Conservation (phyloP, 768 basidiomycete species). For the Tricholoma terreum region DNA sequence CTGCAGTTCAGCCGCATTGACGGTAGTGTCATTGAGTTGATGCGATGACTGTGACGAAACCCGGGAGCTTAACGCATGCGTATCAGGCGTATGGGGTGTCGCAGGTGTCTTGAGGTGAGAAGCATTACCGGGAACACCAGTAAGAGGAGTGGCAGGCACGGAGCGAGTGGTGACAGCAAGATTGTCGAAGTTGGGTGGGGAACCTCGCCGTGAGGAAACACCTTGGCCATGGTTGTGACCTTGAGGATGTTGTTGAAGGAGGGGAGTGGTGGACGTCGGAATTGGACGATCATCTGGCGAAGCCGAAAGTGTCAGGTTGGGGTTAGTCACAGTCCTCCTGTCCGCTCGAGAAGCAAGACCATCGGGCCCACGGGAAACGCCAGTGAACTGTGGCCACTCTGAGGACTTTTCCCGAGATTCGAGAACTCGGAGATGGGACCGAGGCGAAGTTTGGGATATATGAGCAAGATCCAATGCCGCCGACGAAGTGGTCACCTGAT, state of each 20-base stretch:
- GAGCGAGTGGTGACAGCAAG: slow-evolving; percentile 66
- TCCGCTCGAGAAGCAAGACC: slow-evolving; percentile 51
- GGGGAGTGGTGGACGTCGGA: slow-evolving; percentile 55
- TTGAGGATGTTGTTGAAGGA: slow-evolving; percentile 60
- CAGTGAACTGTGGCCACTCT: slow-evolving; percentile 92
- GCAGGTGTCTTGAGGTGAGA: slow-evolving; percentile 66
- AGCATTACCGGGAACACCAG: slow-evolving; percentile 44
- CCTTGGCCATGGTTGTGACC: slow-evolving; percentile 37
- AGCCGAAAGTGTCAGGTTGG: slow-evolving; percentile 60
- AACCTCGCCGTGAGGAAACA: slow-evolving; percentile 68
- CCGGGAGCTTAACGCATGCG: slow-evolving; percentile 60
- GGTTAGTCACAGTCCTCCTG: slow-evolving; percentile 73
- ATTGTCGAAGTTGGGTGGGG: slow-evolving; percentile 66
- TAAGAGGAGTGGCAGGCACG: slow-evolving; percentile 79
- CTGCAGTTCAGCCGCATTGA: slow-evolving; percentile 55
- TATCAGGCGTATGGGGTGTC: slow-evolving; percentile 62
- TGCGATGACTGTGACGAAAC: slow-evolving; percentile 47
- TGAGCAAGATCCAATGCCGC: slow-evolving; percentile 93
- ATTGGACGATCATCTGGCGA: slow-evolving; percentile 51
- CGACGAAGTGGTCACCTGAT: slow-evolving; percentile 79
- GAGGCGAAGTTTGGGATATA: slow-evolving; percentile 76
- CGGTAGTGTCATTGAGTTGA: slow-evolving; percentile 47
- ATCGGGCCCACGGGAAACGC: slow-evolving; percentile 60
- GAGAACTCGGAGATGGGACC: slow-evolving; percentile 54
- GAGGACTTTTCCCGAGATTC: slow-evolving; percentile 72